Base-by-base conservation (phyloP, 2,329 filamentous ascomycete genomes). In the Myriosclerotinia scirpicola region DNA sequence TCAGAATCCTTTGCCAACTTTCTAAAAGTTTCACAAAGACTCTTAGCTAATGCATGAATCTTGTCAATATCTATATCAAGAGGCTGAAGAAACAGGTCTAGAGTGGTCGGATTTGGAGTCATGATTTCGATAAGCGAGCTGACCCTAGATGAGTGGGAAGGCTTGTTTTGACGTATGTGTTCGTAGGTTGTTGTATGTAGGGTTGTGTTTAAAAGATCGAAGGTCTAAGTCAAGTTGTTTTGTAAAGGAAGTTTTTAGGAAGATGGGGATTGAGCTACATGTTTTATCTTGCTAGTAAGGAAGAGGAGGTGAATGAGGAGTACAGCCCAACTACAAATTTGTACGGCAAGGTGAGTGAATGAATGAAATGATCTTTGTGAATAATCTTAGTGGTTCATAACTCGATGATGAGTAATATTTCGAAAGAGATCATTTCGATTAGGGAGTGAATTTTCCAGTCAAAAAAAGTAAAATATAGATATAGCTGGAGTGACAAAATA, bases 1-100 rank as follows among this genome's bases (percentile, higher is more conserved):
- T 76, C 67, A 1, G 84, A 85, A 46, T 84, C 76, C 66, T 82
- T 81, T 30, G 86, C 83, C 55, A 88, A 78, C 8, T 77, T 72
- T 30, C 75, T 76, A 71, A 86, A 88, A 34, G 79, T 82, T 15
- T 72, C 69, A 62, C 79, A 76, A 54, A 88, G 80, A 59, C 79
- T 79, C 48, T 74, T 76, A 6, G 85, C 82, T 58, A 88, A 78
- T 38, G 75, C 71, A 68, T 82, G 76, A 46, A 84, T 79, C 58
- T 77, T 82, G 1, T 78, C 73, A 34, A 79, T 71, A 71, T 86
- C 80, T 68, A 87, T 77, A 30, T 74, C 75, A 22, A 88, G 78
- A 26, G 85, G 84, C 66, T 75, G 72, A 67, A 88, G 76, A 73
- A 87, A 87, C 46, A 80, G 78, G 52, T 79, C 71, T 36, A 73